These are phyloP conservation scores for Yamadazyma kitorensis DNA, from an alignment of 805 yeast genomes.

Conservation along the genomic window DNA sequence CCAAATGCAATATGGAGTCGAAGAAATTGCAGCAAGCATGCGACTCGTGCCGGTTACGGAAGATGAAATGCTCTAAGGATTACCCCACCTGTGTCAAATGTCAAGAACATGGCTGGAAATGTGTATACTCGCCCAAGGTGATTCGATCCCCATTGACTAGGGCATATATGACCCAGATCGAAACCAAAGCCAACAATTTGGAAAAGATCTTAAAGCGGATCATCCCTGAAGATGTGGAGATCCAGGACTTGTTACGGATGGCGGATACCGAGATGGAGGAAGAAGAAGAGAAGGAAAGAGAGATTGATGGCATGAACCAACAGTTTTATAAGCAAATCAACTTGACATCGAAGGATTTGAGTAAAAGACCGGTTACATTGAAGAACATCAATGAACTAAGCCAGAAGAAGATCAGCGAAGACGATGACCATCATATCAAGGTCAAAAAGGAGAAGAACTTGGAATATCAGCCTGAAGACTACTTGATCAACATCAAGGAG, in stretches of 20 bases:
- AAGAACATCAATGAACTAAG: conserved; percentile 17
- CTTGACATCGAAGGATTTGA: conserved; percentile 16
- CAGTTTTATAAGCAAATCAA: conserved; percentile 14
- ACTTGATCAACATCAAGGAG: conserved; percentile 17
- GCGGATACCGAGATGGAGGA: conserved; percentile 15
- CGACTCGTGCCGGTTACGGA: conserved; percentile 78
- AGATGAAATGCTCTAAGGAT: conserved; percentile 78
- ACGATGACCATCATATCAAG: conserved; percentile 1
- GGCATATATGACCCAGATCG: conserved; percentile 78
- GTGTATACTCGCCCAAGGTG: conserved; percentile 74
- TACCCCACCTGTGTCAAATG: conserved; percentile 77
- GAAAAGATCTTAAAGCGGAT: conserved; percentile 32
- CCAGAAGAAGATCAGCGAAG: conserved; percentile 11
- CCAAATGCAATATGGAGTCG: too few relatives aligned
- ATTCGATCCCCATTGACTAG: conserved; percentile 81
- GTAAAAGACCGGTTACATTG: conserved; percentile 15
- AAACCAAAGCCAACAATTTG: conserved; percentile 38
- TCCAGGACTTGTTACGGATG: conserved; percentile 18
- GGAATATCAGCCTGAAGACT: conserved; percentile 18
- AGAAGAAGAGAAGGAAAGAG: conserved; percentile 4
- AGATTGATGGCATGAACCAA: conserved; percentile 5
- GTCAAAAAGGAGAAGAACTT: conserved; percentile 4
- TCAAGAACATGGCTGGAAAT: conserved; percentile 67
- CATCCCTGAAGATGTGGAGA: conserved; percentile 26
- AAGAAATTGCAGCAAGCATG: conserved; percentile 42